phyloP scores from a whole-genome alignment of 805 yeast genomes.

The Kluyveromyces wickerhamii region DNA sequence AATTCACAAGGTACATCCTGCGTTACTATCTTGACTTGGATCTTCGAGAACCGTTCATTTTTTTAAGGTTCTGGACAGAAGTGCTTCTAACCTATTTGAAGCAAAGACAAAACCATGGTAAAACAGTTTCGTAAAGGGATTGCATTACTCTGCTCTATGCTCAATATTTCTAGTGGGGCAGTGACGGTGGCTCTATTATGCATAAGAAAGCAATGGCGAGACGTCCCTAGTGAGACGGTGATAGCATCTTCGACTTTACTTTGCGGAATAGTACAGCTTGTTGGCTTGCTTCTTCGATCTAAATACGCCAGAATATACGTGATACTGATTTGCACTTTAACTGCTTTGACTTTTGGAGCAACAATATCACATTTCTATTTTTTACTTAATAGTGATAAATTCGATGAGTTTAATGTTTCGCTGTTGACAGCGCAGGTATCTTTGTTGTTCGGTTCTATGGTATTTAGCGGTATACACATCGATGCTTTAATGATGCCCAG shows the following conservation, averaged over 20 bases:
- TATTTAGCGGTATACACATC: constrained; percentile 1
- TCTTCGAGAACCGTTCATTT: too few relatives aligned
- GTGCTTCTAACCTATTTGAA: too few relatives aligned
- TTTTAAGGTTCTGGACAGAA: too few relatives aligned
- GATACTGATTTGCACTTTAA: neutral
- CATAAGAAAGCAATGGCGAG: neutral
- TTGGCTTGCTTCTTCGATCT: neutral
- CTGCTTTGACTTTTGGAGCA: constrained; percentile 1
- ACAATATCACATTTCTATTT: constrained; percentile 1
- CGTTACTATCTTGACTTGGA: too few relatives aligned
- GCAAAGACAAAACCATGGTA: neutral
- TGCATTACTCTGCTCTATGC: neutral
- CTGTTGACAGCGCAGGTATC: constrained; percentile 5
- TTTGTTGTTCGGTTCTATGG: constrained; percentile 6
- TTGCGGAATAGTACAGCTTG: constrained; percentile 9
- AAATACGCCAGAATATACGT: neutral
- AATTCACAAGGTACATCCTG: too few relatives aligned
- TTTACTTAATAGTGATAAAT: neutral
- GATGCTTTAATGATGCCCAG: too few relatives aligned
- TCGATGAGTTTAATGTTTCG: neutral
- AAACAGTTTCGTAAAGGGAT: neutral
- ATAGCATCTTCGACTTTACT: constrained; percentile 20
- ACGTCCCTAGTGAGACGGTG: constrained; percentile 11
- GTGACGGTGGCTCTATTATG: constrained; percentile 7
- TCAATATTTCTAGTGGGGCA: constrained; percentile 6